Conservation (phyloP, 148 eudicot genomes). For the Heliosperma pusillum region DNA sequence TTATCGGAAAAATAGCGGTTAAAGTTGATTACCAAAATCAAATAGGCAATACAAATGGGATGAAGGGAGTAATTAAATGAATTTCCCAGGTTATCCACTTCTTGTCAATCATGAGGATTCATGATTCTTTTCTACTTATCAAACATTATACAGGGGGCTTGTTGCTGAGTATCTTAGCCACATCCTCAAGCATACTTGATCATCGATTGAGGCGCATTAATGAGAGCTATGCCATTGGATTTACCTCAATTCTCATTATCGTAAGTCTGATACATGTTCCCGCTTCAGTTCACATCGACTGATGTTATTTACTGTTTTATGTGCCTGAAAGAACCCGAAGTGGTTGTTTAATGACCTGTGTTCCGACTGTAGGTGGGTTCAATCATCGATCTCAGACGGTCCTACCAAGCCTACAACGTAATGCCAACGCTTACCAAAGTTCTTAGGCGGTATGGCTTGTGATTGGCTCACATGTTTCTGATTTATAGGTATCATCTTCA, state of each 20-base stretch:
- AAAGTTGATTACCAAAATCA: neutral
- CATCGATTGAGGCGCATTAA: conserved; percentile 72
- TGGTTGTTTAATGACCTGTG: conserved; percentile 3
- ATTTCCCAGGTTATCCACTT: neutral
- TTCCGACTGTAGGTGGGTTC: conserved; percentile 70
- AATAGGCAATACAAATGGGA: neutral
- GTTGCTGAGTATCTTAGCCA: conserved; percentile 77
- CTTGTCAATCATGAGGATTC: neutral
- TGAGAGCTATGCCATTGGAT: conserved; percentile 81
- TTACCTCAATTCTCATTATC: conserved; percentile 90
- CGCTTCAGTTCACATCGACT: neutral
- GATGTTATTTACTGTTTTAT: neutral
- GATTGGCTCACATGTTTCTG: conserved; percentile 15
- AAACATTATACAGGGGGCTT: conserved; percentile 63
- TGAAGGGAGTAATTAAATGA: neutral
- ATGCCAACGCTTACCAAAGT: conserved; percentile 90
- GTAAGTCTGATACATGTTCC: conserved; percentile 46
- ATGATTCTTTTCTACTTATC: neutral
- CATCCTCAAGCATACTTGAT: conserved; percentile 80
- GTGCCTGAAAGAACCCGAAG: neutral
- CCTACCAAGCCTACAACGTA: conserved; percentile 95
- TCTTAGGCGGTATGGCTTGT: conserved; percentile 82
- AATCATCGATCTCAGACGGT: conserved; percentile 88
- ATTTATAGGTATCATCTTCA: conserved; percentile 7
- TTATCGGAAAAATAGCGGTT: neutral